Base-by-base conservation (phyloP, 2,329 filamentous ascomycete genomes). In the Dactylellina parvicollis region DNA sequence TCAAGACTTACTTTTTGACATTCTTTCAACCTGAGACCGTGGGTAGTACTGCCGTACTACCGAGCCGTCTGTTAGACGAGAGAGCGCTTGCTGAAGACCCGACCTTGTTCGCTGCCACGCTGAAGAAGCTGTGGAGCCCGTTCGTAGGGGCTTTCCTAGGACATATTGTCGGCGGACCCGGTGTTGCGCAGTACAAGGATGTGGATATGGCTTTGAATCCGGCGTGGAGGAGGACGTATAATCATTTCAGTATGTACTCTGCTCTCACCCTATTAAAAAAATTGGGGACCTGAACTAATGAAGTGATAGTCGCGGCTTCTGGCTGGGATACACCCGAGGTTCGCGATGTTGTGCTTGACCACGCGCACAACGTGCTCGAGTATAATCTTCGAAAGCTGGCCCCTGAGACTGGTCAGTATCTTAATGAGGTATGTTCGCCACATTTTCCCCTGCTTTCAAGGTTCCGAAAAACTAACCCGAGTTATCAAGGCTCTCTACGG, bases 371-470 rank as follows among this genome's bases (percentile, higher is more conserved):
- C 66, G 52, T 75, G 52, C 24, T 61, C 44, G 22, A 73, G 74
- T 62, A 75, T 50, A 70, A 72, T 42, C 64, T 85, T 2, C 80
- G 79, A 36, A 69, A 81, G 4, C 75, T 86, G 14, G 80, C 81
- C 7, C 79, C 82, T 77, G 20, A 81, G 78, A 44, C 81, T 79
- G 46, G 81, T 20, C 80, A 81, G 4, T 85, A 85, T 75, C 76
- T 84, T 66, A 85, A 83, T 73, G 84, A 84, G 76, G 84, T 82
- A 55, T 69, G 80, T 66, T 78, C 1, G 18, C 9, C 2, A 40
- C n/a, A 3, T 16, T n/a, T 34, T 20, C 26, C 9, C 14, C 20
- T 46, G 4, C 12, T 50, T 24, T 2, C 3, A 76, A 78, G 12
- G 75, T 81, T 24, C 2, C 26, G 32, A 67, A 30, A 55, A 24